A percentile compares a stretch with the other conserved stretches of the same genome.
These are phyloP conservation scores for Claviceps capensis DNA, from an alignment of 2,329 filamentous ascomycete genomes.

Conservation along the genomic window DNA sequence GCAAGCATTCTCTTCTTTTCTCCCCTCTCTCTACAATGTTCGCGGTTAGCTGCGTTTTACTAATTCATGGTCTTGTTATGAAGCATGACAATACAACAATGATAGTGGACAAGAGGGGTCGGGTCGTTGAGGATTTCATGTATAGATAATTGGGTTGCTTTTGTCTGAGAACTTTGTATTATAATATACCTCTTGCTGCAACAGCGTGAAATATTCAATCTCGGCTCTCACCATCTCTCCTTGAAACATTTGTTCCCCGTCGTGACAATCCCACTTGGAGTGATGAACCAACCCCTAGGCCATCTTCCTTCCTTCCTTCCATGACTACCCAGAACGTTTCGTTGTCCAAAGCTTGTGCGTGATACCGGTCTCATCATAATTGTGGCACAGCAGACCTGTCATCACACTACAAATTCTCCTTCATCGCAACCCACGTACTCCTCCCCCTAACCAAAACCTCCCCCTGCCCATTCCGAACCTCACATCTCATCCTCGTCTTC, in stretches of 20 bases:
- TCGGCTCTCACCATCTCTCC: too few species aligned
- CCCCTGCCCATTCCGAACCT: constrained; percentile 17
- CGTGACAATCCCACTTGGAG: too few species aligned
- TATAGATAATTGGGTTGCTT: too few species aligned
- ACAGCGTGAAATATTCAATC: background rate
- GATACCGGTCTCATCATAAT: too few species aligned
- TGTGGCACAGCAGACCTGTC: background rate
- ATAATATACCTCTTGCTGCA: background rate
- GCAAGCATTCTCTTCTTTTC: too few species aligned
- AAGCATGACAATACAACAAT: background rate
- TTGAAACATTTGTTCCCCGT: too few species aligned
- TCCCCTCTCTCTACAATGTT: too few species aligned
- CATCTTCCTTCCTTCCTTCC: too few species aligned
- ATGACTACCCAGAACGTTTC: too few species aligned
- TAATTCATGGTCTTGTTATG: background rate
- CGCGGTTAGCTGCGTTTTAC: background rate
- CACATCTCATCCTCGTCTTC: constrained; percentile 18
- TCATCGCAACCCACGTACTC: constrained; percentile 21
- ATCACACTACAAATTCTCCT: constrained; percentile 13
- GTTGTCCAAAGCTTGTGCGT: too few species aligned
- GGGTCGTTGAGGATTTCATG: too few species aligned
- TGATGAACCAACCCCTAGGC: too few species aligned
- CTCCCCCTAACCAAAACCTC: constrained; percentile 16
- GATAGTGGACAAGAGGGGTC: background rate
- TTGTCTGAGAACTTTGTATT: background rate